phyloP scores from a whole-genome alignment of 2,329 filamentous ascomycete species.

The Zymoseptoria brevis region DNA sequence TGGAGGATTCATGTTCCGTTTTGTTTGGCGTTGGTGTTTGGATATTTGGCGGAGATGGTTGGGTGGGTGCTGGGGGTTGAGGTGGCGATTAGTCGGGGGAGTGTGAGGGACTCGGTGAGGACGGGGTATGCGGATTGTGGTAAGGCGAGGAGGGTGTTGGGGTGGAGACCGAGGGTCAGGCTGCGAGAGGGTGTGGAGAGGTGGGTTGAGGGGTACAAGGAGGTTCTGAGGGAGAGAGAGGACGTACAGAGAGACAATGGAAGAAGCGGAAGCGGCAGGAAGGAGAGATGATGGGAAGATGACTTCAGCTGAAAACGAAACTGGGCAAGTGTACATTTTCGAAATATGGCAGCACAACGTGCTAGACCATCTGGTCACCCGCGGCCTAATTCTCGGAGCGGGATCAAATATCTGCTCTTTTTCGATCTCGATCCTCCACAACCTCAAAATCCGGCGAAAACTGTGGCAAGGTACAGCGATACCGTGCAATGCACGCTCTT shows the following conservation, averaged over 20 bases:
- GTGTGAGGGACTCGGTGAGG: constrained; percentile 48
- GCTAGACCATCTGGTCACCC: no score
- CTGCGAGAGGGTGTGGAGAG: constrained; percentile 45
- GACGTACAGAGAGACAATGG: neutral
- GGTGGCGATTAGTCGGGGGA: constrained; percentile 45
- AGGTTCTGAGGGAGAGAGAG: neutral
- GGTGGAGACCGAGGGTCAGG: constrained; percentile 44
- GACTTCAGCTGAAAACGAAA: no score
- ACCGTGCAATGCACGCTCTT: no score
- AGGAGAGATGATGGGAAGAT: neutral
- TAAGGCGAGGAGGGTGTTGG: constrained; percentile 45
- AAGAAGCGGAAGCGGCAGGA: neutral
- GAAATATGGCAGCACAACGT: no score
- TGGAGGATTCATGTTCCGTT: constrained; percentile 42
- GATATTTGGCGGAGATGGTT: constrained; percentile 34
- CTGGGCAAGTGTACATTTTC: no score
- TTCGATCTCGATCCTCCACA: no score
- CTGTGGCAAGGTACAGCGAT: no score
- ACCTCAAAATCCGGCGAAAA: no score
- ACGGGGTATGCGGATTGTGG: constrained; percentile 46
- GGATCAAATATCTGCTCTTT: no score
- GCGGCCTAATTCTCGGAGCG: no score
- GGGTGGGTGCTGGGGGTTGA: constrained; percentile 41
- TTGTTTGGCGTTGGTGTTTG: constrained; percentile 38
- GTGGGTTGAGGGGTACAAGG: constrained; percentile 36